phyloP scores from a whole-genome alignment of 2,329 filamentous ascomycete genomes.

The Pestalotiopsis sp. region DNA sequence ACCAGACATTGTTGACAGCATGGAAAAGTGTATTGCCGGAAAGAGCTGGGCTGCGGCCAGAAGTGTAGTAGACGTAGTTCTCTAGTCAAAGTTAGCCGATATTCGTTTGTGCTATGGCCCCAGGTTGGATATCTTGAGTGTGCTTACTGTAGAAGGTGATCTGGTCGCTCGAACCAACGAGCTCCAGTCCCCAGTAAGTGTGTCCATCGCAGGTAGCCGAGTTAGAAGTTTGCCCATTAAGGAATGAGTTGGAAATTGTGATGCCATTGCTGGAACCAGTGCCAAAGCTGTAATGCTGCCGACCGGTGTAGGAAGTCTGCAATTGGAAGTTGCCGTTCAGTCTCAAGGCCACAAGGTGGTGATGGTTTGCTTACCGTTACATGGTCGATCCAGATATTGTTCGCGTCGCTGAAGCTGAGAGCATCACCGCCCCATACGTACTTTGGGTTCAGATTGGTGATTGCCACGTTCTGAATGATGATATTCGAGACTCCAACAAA shows the following conservation, averaged over 20 bases:
- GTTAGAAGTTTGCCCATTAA: slow-evolving; percentile 45
- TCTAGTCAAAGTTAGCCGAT: neutral
- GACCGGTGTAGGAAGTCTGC: slow-evolving; percentile 41
- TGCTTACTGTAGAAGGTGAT: slow-evolving; percentile 6
- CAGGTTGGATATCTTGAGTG: neutral
- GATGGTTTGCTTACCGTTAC: slow-evolving; percentile 7
- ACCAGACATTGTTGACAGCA: slow-evolving; percentile 34
- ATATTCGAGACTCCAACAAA: slow-evolving; percentile 55
- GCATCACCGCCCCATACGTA: slow-evolving; percentile 63
- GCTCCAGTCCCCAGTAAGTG: slow-evolving; percentile 44
- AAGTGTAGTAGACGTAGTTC: slow-evolving; percentile 21
- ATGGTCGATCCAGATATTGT: slow-evolving; percentile 35
- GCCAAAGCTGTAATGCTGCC: slow-evolving; percentile 45
- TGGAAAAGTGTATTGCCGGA: slow-evolving; percentile 31
- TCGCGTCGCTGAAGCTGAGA: slow-evolving; percentile 44
- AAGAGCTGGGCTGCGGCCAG: slow-evolving; percentile 29
- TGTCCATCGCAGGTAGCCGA: slow-evolving; percentile 47
- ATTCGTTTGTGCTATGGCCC: no score
- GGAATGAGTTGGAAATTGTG: slow-evolving; percentile 49
- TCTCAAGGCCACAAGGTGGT: neutral
- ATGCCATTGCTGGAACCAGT: slow-evolving; percentile 37
- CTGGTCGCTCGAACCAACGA: slow-evolving; percentile 1
- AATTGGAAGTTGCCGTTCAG: neutral
- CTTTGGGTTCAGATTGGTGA: slow-evolving; percentile 56
- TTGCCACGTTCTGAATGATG: slow-evolving; percentile 60